These are phyloP conservation scores for Hypoxylon sp. DNA, from an alignment of 2,329 filamentous ascomycete species.

Conservation along the genomic window DNA sequence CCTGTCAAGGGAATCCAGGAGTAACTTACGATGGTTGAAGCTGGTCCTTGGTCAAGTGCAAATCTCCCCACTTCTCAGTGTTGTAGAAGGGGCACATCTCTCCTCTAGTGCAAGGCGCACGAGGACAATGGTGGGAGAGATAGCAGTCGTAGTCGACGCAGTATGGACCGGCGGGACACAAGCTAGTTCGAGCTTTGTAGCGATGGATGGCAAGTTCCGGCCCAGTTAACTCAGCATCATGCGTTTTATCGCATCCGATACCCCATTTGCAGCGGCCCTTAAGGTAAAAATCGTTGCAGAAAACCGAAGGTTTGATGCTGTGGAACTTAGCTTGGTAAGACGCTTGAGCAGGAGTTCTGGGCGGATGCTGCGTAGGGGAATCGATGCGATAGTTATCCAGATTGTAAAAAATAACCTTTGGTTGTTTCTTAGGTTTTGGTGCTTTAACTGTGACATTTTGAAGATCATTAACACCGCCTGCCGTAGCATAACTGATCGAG, in stretches of 20 bases:
- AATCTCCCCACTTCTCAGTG: conserved; percentile 52
- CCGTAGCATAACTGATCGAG: conserved; percentile 56
- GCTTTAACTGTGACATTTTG: conserved; percentile 55
- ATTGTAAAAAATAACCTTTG: conserved; percentile 54
- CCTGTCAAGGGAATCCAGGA: neutral
- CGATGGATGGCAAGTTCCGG: conserved; percentile 56
- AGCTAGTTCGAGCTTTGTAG: conserved; percentile 56
- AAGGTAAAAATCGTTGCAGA: conserved; percentile 56
- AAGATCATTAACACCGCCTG: conserved; percentile 52
- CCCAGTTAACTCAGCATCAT: conserved; percentile 52
- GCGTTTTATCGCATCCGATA: conserved; percentile 53
- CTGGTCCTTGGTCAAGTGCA: conserved; percentile 54
- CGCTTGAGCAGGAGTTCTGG: conserved; percentile 51
- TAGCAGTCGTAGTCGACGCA: conserved; percentile 56
- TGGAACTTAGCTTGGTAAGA: conserved; percentile 55
- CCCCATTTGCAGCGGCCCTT: conserved; percentile 53
- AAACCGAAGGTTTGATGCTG: conserved; percentile 52
- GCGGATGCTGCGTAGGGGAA: conserved; percentile 52
- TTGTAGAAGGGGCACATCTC: conserved; percentile 52
- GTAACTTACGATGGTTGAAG: conserved; percentile 51
- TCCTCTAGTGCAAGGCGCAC: conserved; percentile 48
- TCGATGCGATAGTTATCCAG: conserved; percentile 53
- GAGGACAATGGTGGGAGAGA: conserved; percentile 56
- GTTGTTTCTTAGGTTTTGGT: conserved; percentile 53
- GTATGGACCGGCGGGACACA: conserved; percentile 54